Evolutionary conservation across 1,284 basidiomycete genomes (phyloP).

Genomic region (Abortiporus biennis): DNA sequence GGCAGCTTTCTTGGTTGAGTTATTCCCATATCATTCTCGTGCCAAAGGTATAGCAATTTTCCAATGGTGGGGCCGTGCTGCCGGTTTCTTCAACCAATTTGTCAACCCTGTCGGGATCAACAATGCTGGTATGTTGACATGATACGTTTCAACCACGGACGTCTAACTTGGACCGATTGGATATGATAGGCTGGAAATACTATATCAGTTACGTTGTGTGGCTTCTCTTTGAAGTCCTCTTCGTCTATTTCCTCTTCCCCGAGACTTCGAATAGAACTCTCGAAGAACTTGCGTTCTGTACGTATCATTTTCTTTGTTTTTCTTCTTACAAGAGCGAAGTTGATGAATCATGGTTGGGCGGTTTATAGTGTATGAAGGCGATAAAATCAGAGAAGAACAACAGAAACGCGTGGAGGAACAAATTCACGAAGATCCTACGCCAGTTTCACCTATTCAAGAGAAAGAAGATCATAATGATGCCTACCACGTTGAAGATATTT

Average conservation of each 20-base stretch:
- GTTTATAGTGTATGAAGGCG: constrained; percentile 40
- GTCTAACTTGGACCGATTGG: background rate
- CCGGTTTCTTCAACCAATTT: constrained; percentile 65
- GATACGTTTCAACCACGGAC: background rate
- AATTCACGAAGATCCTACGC: constrained; percentile 20
- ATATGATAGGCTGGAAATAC: constrained; percentile 26
- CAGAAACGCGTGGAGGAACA: constrained; percentile 38
- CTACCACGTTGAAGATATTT: constrained; percentile 16
- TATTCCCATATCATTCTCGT: constrained; percentile 59
- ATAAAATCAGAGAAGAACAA: constrained; percentile 36
- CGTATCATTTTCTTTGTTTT: constrained; percentile 15
- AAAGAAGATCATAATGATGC: constrained; percentile 18
- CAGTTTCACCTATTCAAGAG: constrained; percentile 9
- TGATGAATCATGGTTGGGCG: background rate
- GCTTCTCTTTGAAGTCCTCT: constrained; percentile 40
- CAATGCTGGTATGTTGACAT: constrained; percentile 31
- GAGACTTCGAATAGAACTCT: constrained; percentile 46
- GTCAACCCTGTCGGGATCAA: constrained; percentile 63
- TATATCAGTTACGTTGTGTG: constrained; percentile 24
- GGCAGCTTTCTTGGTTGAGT: constrained; percentile 58
- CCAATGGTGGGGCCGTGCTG: constrained; percentile 51
- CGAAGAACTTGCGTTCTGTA: constrained; percentile 56
- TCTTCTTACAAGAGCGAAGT: background rate
- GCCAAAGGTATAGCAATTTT: constrained; percentile 63
- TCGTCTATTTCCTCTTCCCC: constrained; percentile 48